phyloP scores from a whole-genome alignment of 148 eudicot genomes.

The Amaranthus hypochondriacus region DNA sequence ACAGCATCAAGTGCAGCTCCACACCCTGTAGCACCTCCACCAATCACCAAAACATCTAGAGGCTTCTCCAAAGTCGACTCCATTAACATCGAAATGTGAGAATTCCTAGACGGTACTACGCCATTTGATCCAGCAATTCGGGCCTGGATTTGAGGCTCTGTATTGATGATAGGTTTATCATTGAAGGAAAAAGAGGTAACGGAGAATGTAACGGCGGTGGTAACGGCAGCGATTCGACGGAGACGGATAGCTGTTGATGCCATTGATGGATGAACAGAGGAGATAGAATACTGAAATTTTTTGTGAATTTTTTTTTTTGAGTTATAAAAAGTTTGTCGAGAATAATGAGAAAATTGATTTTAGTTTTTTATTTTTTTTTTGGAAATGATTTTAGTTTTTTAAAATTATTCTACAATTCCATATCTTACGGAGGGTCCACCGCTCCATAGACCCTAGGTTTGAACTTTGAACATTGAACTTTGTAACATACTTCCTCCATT shows the following conservation, averaged over 20 bases:
- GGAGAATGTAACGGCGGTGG: slow-evolving; percentile 19
- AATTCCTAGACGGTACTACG: slow-evolving; percentile 49
- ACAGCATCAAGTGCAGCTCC: slow-evolving; percentile 87
- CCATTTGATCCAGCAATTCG: slow-evolving; percentile 53
- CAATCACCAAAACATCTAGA: slow-evolving; percentile 70
- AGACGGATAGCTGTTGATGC: slow-evolving; percentile 16
- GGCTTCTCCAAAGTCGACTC: slow-evolving; percentile 52
- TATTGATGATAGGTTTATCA: slow-evolving; percentile 9
- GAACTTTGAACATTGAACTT: no score
- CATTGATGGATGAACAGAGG: slow-evolving; percentile 12
- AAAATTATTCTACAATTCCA: no score
- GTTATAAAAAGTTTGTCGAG: no score
- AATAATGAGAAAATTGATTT: no score
- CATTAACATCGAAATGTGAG: slow-evolving; percentile 46
- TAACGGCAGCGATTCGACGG: slow-evolving; percentile 15
- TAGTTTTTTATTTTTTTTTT: no score
- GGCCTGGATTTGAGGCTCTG: slow-evolving; percentile 28
- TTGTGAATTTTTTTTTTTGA: no score
- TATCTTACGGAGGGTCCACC: no score
- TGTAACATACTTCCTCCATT: no score
- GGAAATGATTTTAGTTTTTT: no score
- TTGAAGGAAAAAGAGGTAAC: slow-evolving; percentile 9
- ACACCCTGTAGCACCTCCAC: slow-evolving; percentile 91
- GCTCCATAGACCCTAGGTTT: no score
- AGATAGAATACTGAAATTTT: not conserved